Evolutionary conservation across 306 rosid genomes (phyloP), one percentile per base, ranked within the genome.

Genomic region (Quercus berberidifolia): DNA sequence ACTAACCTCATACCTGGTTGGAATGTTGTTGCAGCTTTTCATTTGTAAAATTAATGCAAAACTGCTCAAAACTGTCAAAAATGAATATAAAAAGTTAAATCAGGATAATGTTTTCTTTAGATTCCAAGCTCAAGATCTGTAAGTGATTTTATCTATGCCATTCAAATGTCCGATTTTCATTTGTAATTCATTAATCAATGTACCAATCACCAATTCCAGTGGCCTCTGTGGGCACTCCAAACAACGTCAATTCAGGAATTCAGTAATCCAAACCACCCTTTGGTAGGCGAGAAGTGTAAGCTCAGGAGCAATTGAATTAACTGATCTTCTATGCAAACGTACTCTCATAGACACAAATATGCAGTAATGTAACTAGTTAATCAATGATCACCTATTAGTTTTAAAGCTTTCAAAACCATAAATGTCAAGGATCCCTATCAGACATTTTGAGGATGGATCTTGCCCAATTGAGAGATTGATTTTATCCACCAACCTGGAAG

Each of bases 1-100:
- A 92, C 98, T 91, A 88, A 94, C 97, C 94, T 92, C 97, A 79
- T 94, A 94, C 97, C 97, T 92, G 94, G 98, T 94, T 94, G 97
- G 92, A 94, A 91, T 94, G 97, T 84, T 94, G 97, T 73, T 94
- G 97, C 83, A 94, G 90, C 97, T 92, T 92, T 90, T 94, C 98
- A 85, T 92, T 94, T 51, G 97, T 94, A 79, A 83, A 92, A 83
- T 94, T 94, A 69, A 94, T 92, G 82, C 97, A 92, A 68, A 91
- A 91, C 87, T 94, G 97, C 90, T 91, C 97, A 91, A 94, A 94
- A 88, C 97, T 94, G 89, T 86, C 85, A 38, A 72, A 17, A 80
- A 69, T 58, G 73, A 75, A 87, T 54, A 72, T 65, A 75, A 62
- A 49, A 64, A 69, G 58, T 56, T 69, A 72, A 74, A 33, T 49